These are phyloP conservation scores for Grosmannia clavigera DNA, from an alignment of 2,329 filamentous ascomycete species.

Conservation along the genomic window DNA sequence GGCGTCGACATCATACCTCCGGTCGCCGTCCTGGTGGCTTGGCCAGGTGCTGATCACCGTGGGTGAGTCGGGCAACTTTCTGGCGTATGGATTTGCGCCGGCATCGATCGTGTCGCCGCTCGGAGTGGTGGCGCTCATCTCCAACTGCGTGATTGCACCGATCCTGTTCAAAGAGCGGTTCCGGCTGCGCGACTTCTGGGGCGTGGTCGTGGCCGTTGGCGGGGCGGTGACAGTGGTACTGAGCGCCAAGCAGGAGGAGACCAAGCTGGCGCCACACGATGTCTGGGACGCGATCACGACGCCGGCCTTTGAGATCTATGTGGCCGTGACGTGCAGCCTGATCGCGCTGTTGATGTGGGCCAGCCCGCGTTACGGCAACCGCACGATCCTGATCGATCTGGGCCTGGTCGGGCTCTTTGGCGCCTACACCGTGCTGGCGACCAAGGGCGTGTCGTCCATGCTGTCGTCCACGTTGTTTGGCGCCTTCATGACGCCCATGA, in stretches of 20 bases:
- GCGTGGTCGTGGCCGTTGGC: constrained; percentile 73
- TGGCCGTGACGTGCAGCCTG: constrained; percentile 60
- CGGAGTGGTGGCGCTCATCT: constrained; percentile 91
- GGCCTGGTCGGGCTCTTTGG: constrained; percentile 89
- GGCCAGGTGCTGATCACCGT: constrained; percentile 87
- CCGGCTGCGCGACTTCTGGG: constrained; percentile 70
- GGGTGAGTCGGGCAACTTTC: constrained; percentile 89
- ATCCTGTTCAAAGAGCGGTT: constrained; percentile 88
- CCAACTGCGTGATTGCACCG: constrained; percentile 93
- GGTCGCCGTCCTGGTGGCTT: constrained; percentile 91
- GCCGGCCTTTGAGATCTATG: constrained; percentile 82
- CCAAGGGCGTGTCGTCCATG: constrained; percentile 92
- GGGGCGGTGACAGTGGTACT: constrained; percentile 89
- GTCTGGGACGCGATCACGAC: constrained; percentile 82
- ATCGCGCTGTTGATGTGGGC: constrained; percentile 71
- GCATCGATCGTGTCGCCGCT: constrained; percentile 94
- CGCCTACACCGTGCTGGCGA: constrained; percentile 92
- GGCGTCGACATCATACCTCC: constrained; percentile 55
- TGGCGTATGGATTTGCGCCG: constrained; percentile 94
- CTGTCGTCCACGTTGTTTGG: constrained; percentile 82
- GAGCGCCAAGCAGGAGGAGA: constrained; percentile 80
- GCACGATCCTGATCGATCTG: constrained; percentile 81
- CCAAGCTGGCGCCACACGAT: constrained; percentile 78
- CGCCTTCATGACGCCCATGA: constrained; percentile 82
- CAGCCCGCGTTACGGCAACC: constrained; percentile 72